phyloP scores from a whole-genome alignment of 2,329 filamentous ascomycete genomes.

The Xylaria sp. region DNA sequence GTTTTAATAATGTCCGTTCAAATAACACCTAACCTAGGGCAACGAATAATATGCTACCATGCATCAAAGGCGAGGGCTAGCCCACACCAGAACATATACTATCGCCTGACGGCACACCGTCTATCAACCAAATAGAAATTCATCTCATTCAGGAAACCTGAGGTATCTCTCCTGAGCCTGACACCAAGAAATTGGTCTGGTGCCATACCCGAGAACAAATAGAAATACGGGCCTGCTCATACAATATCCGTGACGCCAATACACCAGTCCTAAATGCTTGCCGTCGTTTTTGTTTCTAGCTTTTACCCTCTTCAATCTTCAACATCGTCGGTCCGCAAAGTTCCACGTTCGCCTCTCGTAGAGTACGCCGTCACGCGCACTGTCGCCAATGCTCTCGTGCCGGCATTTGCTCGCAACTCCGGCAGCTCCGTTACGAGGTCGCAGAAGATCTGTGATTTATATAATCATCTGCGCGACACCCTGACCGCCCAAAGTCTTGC shows the following conservation, averaged over 20 bases:
- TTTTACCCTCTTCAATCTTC: slow-evolving; percentile 16
- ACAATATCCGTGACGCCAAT: slow-evolving; percentile 43
- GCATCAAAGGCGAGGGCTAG: neutral
- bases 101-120: neutral
- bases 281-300: slow-evolving; percentile 30
- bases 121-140: slow-evolving; percentile 22
- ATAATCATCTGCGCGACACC: slow-evolving; percentile 99
- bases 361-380: neutral
- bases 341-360: neutral
- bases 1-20: neutral
- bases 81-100: slow-evolving; percentile 1
- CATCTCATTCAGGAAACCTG: slow-evolving; percentile 32
- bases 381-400: neutral
- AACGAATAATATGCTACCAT: neutral
- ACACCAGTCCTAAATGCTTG: slow-evolving; percentile 39
- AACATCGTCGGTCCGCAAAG: neutral
- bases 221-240: slow-evolving; percentile 36
- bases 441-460: slow-evolving; percentile 56
- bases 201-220: slow-evolving; percentile 29
- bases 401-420: slow-evolving; percentile 4
- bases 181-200: slow-evolving; percentile 29
- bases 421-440: neutral
- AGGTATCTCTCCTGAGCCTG: slow-evolving; percentile 32
- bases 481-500: slow-evolving; percentile 94
- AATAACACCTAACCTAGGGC: neutral